Conservation (phyloP, 345 rosid species). For the Pistacia integerrima region DNA sequence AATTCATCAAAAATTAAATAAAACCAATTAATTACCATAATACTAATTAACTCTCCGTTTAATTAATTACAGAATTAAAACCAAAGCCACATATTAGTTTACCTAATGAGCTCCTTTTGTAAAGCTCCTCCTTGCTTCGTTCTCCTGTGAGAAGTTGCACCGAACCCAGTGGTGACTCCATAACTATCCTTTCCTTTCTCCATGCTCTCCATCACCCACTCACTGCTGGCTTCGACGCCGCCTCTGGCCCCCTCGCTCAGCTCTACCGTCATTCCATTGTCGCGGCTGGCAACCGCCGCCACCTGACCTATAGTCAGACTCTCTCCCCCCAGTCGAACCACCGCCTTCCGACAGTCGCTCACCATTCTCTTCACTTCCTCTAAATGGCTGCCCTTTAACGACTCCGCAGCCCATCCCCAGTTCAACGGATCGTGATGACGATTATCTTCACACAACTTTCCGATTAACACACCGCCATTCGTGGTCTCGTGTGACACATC, state of each 20-base stretch:
- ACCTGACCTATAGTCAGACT: constrained; percentile 49
- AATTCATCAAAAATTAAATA: background rate
- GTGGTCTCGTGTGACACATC: constrained; percentile 8
- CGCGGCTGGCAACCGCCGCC: constrained; percentile 33
- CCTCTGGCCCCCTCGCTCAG: constrained; percentile 29
- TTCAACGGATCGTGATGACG: constrained; percentile 36
- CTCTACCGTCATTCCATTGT: constrained; percentile 24
- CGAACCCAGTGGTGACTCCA: constrained; percentile 47
- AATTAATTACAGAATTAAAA: too few species aligned
- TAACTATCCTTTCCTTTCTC: constrained; percentile 33
- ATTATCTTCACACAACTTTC: background rate
- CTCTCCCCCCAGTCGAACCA: constrained; percentile 37
- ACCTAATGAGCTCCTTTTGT: constrained; percentile 45
- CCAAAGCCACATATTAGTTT: background rate
- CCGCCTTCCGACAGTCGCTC: constrained; percentile 34
- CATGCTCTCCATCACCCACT: constrained; percentile 43
- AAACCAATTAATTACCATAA: background rate
- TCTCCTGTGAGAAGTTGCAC: constrained; percentile 44
- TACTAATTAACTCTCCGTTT: background rate
- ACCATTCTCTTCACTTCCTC: constrained; percentile 51
- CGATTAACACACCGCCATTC: constrained; percentile 1
- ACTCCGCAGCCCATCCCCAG: constrained; percentile 42
- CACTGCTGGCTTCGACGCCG: constrained; percentile 41
- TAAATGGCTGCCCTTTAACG: constrained; percentile 48
- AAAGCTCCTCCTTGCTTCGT: constrained; percentile 43